These are phyloP conservation scores for Fonsecaea multimorphosa DNA, from an alignment of 2,329 filamentous ascomycete genomes.

Conservation along the genomic window DNA sequence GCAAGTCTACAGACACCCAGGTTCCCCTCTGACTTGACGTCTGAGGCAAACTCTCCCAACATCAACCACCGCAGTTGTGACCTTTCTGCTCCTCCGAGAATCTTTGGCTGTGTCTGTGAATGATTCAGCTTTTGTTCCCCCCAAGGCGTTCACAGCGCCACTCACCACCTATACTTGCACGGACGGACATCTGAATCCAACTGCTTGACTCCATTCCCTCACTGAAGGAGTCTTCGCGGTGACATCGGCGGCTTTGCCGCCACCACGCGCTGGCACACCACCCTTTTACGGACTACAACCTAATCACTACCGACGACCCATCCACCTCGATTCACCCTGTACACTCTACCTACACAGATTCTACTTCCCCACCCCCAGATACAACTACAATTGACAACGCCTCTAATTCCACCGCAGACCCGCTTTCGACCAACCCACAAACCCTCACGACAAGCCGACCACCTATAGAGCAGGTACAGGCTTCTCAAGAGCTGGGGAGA, in stretches of 20 bases:
- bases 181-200: neutral
- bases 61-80: constrained; percentile 6
- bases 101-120: constrained; percentile 8
- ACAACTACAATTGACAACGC: constrained; percentile 28
- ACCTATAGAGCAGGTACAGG: constrained; percentile 33
- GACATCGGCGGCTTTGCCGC: constrained; percentile 54
- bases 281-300: constrained; percentile 63
- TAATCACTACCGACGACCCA: constrained; percentile 72
- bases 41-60: constrained; percentile 3
- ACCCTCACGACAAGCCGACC: constrained; percentile 25
- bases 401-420: constrained; percentile 23
- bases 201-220: neutral
- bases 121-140: neutral
- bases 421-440: constrained; percentile 32
- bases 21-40: constrained; percentile 6
- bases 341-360: constrained; percentile 56
- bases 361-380: constrained; percentile 50
- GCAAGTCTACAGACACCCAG: neutral
- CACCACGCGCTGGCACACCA: constrained; percentile 77
- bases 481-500: constrained; percentile 28
- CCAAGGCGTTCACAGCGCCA: neutral
- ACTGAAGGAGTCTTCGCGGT: constrained; percentile 24
- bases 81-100: neutral
- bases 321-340: constrained; percentile 61
- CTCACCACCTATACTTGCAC: constrained; percentile 5